These are phyloP conservation scores for Arabis alpina DNA, from an alignment of 345 rosid genomes.

Conservation along the genomic window DNA sequence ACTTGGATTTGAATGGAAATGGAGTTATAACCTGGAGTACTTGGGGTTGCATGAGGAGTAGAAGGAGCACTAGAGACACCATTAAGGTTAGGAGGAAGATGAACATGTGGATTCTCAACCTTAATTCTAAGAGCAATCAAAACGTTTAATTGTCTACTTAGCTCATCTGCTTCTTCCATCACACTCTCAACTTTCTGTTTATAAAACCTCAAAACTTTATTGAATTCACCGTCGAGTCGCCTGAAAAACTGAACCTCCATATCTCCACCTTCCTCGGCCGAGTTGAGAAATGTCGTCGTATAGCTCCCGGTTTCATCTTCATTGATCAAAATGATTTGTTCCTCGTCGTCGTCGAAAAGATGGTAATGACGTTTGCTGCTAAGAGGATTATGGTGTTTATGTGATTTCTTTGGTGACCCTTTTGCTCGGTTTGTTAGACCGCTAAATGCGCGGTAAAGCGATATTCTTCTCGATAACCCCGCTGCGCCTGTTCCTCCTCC, in stretches of 20 bases:
- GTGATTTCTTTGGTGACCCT: constrained; percentile 40
- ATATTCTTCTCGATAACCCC: constrained; percentile 33
- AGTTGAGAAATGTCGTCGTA: constrained; percentile 58
- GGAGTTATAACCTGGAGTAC: constrained; percentile 32
- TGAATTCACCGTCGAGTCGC: constrained; percentile 71
- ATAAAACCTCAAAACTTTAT: constrained; percentile 63
- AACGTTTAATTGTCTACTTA: constrained; percentile 77
- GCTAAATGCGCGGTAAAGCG: constrained; percentile 75
- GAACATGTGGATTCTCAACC: constrained; percentile 53
- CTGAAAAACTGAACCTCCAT: constrained; percentile 59
- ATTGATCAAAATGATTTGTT: constrained; percentile 59
- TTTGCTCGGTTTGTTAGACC: constrained; percentile 54
- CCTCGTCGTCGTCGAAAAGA: constrained; percentile 50
- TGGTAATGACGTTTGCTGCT: constrained; percentile 35
- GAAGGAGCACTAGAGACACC: constrained; percentile 25
- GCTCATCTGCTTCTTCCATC: constrained; percentile 65
- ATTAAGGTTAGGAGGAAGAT: constrained; percentile 32
- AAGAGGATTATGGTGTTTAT: constrained; percentile 24
- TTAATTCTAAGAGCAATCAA: constrained; percentile 74
- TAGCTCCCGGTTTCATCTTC: constrained; percentile 27
- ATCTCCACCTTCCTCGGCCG: constrained; percentile 63
- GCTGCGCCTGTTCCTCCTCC: neutral
- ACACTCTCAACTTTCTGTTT: constrained; percentile 55
- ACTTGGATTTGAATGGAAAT: neutral
- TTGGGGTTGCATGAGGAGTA: constrained; percentile 38